Percentiles rank a stretch among this genome's conserved stretches.
phyloP scores from a whole-genome alignment of 495 filamentous ascomycete species.

The Beverwykella pulmonaria region DNA sequence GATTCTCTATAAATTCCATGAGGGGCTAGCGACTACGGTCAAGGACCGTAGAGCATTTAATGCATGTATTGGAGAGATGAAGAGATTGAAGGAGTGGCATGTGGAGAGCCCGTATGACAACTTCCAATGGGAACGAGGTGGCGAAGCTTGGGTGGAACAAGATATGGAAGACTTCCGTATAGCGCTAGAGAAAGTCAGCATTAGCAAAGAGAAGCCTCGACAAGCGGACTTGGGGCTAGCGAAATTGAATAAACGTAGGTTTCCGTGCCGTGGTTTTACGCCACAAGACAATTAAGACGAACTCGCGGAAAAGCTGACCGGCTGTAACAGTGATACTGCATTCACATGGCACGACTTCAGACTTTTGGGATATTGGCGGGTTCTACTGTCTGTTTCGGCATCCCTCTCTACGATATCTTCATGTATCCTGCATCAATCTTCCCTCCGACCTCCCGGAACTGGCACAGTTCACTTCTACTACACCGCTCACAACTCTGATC shows the following conservation, averaged over 20 bases:
- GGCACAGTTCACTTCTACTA: not conserved
- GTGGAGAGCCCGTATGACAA: conserved; percentile 34
- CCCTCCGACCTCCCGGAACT: not conserved
- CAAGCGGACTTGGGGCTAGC: conserved; percentile 13
- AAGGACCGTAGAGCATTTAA: conserved; percentile 18
- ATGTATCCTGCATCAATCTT: conserved; percentile 28
- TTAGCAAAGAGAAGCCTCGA: not conserved
- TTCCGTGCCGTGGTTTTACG: no score
- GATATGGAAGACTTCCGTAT: conserved; percentile 28
- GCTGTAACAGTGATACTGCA: conserved; percentile 20
- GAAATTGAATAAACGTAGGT: conserved; percentile 24
- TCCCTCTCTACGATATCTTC: conserved; percentile 24
- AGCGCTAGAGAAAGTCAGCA: conserved; percentile 15
- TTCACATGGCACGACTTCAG: conserved; percentile 16
- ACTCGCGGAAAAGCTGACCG: conserved; percentile 2
- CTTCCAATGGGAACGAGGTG: conserved; percentile 7
- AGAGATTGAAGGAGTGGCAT: conserved; percentile 15
- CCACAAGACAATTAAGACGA: no score
- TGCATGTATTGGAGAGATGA: conserved; percentile 10
- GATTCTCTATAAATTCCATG: conserved; percentile 18
- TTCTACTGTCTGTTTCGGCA: conserved; percentile 30
- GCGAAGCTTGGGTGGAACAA: conserved; percentile 5
- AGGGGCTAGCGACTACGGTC: not conserved
- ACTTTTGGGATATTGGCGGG: conserved; percentile 21
- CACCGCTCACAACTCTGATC: conserved; percentile 21